Evolutionary conservation across 345 rosid genomes (phyloP), one percentile per base, ranked within the genome.

Genomic region (Lepidium didymum): DNA sequence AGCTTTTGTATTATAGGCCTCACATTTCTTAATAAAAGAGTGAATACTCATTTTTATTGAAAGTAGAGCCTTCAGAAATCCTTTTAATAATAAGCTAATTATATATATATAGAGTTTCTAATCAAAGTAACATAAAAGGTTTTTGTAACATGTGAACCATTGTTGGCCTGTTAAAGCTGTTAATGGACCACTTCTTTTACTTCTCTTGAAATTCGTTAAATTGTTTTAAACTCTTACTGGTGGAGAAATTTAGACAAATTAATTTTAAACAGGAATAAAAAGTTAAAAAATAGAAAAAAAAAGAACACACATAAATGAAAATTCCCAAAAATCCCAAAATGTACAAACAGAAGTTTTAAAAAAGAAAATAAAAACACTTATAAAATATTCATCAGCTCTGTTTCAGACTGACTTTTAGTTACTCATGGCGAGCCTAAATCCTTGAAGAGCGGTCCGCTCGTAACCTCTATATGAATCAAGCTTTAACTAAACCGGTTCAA

Each of bases 131-230:
- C 53, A 60, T 42, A 61, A 19, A 70, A 61, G 67, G 18, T 51
- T 51, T 42, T 40, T 40, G 13, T 21, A 70, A 70, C 66, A 64
- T 72, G 76, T 64, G 75, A 62, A 72, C 53, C 45, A 64, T 40
- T 58, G 47, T 40, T 72, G 36, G 64, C 47, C 77, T 73, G 58
- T 40, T 64, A 72, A 72, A 72, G 76, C 71, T 73, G 66, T 56
- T 56, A 7, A 19, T 64, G 76, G 75, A 25, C 75, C 69, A 36
- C 25, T 41, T 59, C 67, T 69, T 52, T 70, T 43, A 62, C 75
- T 38, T 35, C 51, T n/a, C 70, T 73, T 49, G 71, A 57, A 73
- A 40, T 21, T 15, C 36, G 71, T 65, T 52, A 35, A 64, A 56
- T 38, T 34, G 13, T 56, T 56, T 46, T 1, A 29, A 72, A 45